Evolutionary conservation across 163 green algal species (phyloP).

Genomic region (Scenedesmus sp.): DNA sequence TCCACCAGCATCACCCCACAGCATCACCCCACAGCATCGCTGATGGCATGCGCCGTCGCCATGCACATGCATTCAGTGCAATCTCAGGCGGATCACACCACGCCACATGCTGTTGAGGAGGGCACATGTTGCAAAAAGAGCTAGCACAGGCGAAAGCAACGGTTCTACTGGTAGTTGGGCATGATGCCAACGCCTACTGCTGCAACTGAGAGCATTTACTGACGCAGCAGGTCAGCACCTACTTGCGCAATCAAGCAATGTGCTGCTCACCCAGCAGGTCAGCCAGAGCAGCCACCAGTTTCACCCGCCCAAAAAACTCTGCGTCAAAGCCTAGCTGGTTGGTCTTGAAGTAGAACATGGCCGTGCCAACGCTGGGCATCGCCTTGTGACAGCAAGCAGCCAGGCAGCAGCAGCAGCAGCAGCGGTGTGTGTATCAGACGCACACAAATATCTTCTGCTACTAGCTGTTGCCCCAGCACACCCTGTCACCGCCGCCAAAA

Average conservation of each 20-base stretch:
- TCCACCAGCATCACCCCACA: too few relatives aligned
- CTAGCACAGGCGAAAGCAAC: background rate
- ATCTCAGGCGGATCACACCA: too few relatives aligned
- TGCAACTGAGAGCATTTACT: too few relatives aligned
- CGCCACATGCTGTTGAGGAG: background rate
- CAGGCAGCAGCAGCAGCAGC: background rate
- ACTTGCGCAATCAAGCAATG: background rate
- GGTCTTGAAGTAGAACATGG: constrained; percentile 56
- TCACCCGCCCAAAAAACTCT: constrained; percentile 47
- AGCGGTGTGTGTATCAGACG: background rate
- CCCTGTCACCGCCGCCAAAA: too few relatives aligned
- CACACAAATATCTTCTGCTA: background rate
- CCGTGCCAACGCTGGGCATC: constrained; percentile 12
- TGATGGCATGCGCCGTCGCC: too few relatives aligned
- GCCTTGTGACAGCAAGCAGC: constrained; percentile 1
- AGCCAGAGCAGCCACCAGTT: constrained; percentile 41
- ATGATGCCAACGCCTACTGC: too few relatives aligned
- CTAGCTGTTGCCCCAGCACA: too few relatives aligned
- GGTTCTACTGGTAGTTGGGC: too few relatives aligned
- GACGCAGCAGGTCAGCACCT: too few relatives aligned
- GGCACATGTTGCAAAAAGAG: background rate
- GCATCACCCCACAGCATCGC: background rate
- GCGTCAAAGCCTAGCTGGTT: constrained; percentile 44
- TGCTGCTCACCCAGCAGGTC: constrained; percentile 37
- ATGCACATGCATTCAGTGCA: too few relatives aligned